These are phyloP conservation scores for Craterostigma plantagineum DNA, from an alignment of 257 asterid genomes.

Conservation along the genomic window DNA sequence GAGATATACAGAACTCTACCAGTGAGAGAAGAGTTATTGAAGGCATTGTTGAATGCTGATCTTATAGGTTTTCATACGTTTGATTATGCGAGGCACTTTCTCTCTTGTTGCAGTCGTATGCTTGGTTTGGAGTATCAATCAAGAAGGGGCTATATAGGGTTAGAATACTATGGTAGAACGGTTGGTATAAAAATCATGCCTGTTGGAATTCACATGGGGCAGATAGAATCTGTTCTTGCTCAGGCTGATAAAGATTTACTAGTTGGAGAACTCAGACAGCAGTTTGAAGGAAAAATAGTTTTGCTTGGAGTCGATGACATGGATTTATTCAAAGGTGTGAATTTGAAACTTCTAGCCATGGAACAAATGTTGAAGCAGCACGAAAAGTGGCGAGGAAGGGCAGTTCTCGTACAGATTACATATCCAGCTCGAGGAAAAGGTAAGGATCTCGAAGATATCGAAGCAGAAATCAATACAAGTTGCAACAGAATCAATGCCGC, in stretches of 20 bases:
- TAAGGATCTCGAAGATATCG: constrained; percentile 32
- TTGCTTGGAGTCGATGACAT: constrained; percentile 20
- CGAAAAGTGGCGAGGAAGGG: constrained; percentile 50
- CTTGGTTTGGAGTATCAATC: constrained; percentile 66
- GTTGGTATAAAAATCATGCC: constrained; percentile 71
- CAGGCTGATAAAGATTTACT: neutral
- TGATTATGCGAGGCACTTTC: constrained; percentile 5
- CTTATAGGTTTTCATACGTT: constrained; percentile 65
- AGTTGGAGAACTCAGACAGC: constrained; percentile 4
- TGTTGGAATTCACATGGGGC: constrained; percentile 68
- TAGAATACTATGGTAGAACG: constrained; percentile 67
- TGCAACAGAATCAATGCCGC: constrained; percentile 34
- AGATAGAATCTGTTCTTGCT: constrained; percentile 7
- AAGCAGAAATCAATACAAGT: constrained; percentile 43
- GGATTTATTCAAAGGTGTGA: constrained; percentile 69
- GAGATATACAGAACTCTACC: constrained; percentile 19
- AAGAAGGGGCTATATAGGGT: constrained; percentile 61
- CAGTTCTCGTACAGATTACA: constrained; percentile 56
- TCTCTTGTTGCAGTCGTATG: constrained; percentile 28
- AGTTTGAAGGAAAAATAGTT: constrained; percentile 38
- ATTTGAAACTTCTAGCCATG: constrained; percentile 57
- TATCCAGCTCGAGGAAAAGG: constrained; percentile 58
- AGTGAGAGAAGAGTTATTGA: constrained; percentile 66
- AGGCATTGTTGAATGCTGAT: constrained; percentile 55
- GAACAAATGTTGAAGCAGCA: constrained; percentile 61